A percentile compares a stretch with the other conserved stretches of the same genome.
Conservation (phyloP, 192 early-diverging fungal genomes). For the Podila epigama region DNA sequence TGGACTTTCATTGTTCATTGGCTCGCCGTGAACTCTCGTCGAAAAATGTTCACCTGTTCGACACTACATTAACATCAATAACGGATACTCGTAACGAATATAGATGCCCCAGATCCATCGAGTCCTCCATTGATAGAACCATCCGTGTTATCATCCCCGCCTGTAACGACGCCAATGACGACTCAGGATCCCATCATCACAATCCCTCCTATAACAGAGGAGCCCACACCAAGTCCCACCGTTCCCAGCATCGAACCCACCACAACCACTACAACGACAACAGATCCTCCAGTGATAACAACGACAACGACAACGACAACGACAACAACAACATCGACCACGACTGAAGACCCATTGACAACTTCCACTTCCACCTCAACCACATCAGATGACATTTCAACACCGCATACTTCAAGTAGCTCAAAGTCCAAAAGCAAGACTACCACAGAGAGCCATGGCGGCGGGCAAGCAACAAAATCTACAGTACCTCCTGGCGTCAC, state of each 20-base stretch:
- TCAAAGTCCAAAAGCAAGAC: neutral
- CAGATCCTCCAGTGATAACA: neutral
- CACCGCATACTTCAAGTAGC: neutral
- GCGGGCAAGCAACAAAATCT: neutral
- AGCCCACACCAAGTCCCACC: no score
- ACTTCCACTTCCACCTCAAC: neutral
- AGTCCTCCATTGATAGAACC: neutral
- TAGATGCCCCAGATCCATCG: no score
- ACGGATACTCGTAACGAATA: no score
- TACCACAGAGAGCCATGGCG: neutral
- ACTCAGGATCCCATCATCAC: neutral
- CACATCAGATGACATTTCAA: neutral
- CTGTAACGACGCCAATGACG: neutral
- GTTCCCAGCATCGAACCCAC: neutral
- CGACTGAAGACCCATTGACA: neutral
- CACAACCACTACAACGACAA: neutral
- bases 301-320: neutral
- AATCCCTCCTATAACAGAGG: neutral
- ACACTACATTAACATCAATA: no score
- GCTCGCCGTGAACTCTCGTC: no score
- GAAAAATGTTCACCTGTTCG: no score
- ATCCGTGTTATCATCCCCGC: neutral
- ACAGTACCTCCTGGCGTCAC: neutral
- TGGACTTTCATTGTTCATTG: no score
- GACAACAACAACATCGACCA: neutral